phyloP scores from a whole-genome alignment of 495 filamentous ascomycete species.

The Apiosordaria backusii region DNA sequence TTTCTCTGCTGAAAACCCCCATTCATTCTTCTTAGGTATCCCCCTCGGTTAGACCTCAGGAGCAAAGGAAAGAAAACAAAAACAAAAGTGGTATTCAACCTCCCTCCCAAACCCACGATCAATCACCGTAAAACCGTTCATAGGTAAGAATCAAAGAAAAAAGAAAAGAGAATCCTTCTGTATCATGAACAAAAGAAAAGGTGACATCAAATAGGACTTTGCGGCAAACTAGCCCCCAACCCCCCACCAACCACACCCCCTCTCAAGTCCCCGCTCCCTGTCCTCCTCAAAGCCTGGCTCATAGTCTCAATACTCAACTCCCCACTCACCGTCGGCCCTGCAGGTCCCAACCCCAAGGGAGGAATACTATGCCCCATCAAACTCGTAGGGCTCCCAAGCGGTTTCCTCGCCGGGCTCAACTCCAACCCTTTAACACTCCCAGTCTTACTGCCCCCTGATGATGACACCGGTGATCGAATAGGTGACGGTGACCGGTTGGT shows the following conservation, averaged over 20 bases:
- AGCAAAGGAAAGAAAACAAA: background rate
- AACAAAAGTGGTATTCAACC: background rate
- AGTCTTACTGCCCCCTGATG: slow-evolving; percentile 57
- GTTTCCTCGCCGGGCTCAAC: slow-evolving; percentile 34
- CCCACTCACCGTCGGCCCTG: slow-evolving; percentile 46
- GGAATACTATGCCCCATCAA: slow-evolving; percentile 12
- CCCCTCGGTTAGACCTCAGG: no score
- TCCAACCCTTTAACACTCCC: slow-evolving; percentile 64
- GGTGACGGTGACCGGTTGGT: slow-evolving; percentile 70
- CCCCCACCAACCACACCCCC: slow-evolving; percentile 29
- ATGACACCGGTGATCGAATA: slow-evolving; percentile 65
- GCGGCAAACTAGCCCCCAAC: slow-evolving; percentile 55
- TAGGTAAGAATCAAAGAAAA: background rate
- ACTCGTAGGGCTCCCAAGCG: slow-evolving; percentile 48
- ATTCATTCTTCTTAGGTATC: no score
- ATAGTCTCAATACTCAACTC: slow-evolving; percentile 88
- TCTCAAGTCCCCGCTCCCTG: slow-evolving; percentile 74
- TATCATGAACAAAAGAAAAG: no score
- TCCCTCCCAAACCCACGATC: background rate
- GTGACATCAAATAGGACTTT: slow-evolving; percentile 49
- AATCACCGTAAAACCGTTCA: background rate
- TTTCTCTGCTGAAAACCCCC: no score
- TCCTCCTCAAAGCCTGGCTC: slow-evolving; percentile 78
- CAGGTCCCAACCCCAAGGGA: slow-evolving; percentile 1
- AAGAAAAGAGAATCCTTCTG: slow-evolving; percentile 4